Conservation (phyloP, 495 filamentous ascomycete genomes). For the Daldinia bambusicola region DNA sequence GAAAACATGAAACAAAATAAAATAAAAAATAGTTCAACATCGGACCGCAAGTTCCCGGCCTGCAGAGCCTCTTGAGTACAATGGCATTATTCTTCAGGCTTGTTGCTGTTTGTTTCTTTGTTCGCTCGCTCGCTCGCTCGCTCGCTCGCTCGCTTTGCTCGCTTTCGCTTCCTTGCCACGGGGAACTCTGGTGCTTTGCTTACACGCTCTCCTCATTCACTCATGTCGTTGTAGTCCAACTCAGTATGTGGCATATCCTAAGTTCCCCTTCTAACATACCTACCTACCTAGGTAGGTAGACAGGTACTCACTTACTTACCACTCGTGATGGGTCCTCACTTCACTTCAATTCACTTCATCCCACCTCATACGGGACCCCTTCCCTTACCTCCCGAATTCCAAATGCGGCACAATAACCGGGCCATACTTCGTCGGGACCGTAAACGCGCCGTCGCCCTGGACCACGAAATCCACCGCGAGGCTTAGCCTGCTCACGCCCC, state of each 20-base stretch:
- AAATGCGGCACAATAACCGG: slow-evolving; percentile 94
- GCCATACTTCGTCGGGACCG: slow-evolving; percentile 90
- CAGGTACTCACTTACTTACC: too few relatives aligned
- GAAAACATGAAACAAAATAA: too few relatives aligned
- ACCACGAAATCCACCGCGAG: slow-evolving; percentile 97
- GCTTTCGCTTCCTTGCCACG: neutral
- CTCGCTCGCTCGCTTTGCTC: neutral
- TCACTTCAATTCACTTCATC: neutral
- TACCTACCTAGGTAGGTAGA: too few relatives aligned
- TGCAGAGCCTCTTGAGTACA: slow-evolving; percentile 3
- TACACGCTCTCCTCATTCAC: neutral
- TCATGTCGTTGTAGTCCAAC: too few relatives aligned
- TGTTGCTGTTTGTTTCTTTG: neutral
- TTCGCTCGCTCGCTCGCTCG: neutral
- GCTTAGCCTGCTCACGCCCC: slow-evolving; percentile 74
- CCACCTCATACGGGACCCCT: neutral
- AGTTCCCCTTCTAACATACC: too few relatives aligned
- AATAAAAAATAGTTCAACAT: neutral
- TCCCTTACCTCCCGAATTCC: slow-evolving; percentile 74
- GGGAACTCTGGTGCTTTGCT: too few relatives aligned
- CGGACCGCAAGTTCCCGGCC: neutral
- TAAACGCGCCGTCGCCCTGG: slow-evolving; percentile 84
- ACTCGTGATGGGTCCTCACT: too few relatives aligned
- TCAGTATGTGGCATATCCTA: too few relatives aligned
- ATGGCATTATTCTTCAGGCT: slow-evolving; percentile 8